phyloP scores from a whole-genome alignment of 2,329 filamentous ascomycete species.

The Zalaria sp. region DNA sequence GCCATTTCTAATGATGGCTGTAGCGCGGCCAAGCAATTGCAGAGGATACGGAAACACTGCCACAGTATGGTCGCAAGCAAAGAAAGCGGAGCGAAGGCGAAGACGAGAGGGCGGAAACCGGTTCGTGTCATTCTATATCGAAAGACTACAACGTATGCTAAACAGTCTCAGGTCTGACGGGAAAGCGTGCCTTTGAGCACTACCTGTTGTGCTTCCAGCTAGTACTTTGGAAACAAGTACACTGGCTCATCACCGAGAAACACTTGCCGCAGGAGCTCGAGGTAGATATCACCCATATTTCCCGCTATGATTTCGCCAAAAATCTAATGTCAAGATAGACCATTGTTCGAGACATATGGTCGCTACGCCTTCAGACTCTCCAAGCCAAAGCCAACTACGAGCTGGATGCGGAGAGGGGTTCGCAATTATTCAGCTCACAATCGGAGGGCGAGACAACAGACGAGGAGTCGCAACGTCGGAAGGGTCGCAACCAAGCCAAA shows the following conservation, averaged over 20 bases:
- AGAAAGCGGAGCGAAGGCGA: conserved; percentile 15
- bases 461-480: conserved; percentile 19
- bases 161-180: conserved; percentile 30
- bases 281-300: conserved; percentile 21
- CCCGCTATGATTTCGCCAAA: not conserved
- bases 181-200: conserved; percentile 57
- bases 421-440: conserved; percentile 46
- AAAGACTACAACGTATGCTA: not conserved
- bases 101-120: conserved; percentile 7
- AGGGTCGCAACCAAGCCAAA: conserved; percentile 34
- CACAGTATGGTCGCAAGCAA: conserved; percentile 14
- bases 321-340: conserved; percentile 17
- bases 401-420: conserved; percentile 22
- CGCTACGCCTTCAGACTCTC: conserved; percentile 52
- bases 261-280: conserved; percentile 61
- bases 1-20: conserved; percentile 1
- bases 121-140: conserved; percentile 5
- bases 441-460: conserved; percentile 31
- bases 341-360: conserved; percentile 75
- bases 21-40: conserved; percentile 17
- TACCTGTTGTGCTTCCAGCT: conserved; percentile 78
- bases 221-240: conserved; percentile 66
- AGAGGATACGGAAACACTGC: conserved; percentile 17
- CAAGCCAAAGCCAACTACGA: conserved; percentile 24
- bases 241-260: conserved; percentile 55